Base-by-base conservation (phyloP, 2,329 filamentous ascomycete species). In the Colletotrichum musicola region DNA sequence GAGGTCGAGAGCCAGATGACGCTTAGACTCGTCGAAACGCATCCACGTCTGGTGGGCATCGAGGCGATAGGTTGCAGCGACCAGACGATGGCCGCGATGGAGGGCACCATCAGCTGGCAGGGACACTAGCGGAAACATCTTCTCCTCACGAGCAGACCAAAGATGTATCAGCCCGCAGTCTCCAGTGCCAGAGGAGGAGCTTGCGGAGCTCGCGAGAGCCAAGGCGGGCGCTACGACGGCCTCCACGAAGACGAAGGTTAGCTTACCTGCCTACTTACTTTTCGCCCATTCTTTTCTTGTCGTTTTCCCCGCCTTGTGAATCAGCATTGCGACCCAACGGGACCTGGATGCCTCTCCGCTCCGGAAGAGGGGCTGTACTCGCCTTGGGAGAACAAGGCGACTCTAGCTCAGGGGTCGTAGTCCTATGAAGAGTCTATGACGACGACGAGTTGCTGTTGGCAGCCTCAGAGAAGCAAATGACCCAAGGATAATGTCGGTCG, bases 1-100 rank as follows among this genome's bases (percentile, higher is more conserved):
- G 25, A 50, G 3, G 20, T 50, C 49, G 62, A 56, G 55, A 25
- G 60, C 62, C 44, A 30, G 55, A 69, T 69, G 66, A 69, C 66
- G 62, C 46, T 61, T 69, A 69, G 55, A 69, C 62, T 69, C 50
- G 54, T 44, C 53, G 44, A 49, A 42, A 44, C 38, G 38, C n/a
- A 25, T 42, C 40, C 13, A 42, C 18, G 46, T 20, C 46, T 22
- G n/a, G 30, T 50, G 58, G 18, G 30, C 18, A 18, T 40, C 14
- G 44, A 40, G 46, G 49, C 47, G 47, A 51, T 30, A 44, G 40
- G 40, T 42, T 14, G 30, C 22, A 27, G 58, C 30, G 58, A 50
- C 51, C 49, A 56, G 50, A 46, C 66, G 55, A 53, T 16, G 50
- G 25, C 22, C 18, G 6, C 35, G 56, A 46, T 25, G 54, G 49